Base-by-base conservation (phyloP, 2,329 filamentous ascomycete genomes). In the Colletotrichum truncatum region DNA sequence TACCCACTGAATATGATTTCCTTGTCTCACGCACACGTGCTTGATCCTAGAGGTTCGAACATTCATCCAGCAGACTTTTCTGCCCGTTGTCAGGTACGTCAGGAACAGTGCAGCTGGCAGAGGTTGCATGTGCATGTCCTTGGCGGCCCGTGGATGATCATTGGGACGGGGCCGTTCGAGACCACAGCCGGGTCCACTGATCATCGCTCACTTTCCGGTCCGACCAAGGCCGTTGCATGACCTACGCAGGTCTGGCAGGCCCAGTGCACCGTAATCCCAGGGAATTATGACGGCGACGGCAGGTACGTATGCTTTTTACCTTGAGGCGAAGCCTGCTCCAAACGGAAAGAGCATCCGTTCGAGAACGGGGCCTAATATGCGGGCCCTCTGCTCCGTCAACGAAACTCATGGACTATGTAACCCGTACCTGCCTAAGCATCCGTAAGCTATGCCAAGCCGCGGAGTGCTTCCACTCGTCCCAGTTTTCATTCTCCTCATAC, bases 91-190 rank as follows among this genome's bases (percentile, higher is more conserved):
- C 6, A 56, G 41, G 41, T 21, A 46, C 39, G 36, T 53, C 51
- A 54, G 39, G 30, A 23, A 54, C 23, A 23, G 36, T 28, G 18
- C 21, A 30, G 23, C 39, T 25, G 32, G 58, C 28, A 53, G 38
- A 36, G 46, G 58, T 62, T 36, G 59, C 59, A 62, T 62, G 41
- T 21, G 25, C 58, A 39, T 62, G 30, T 64, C 45, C 55, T 53
- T 53, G 54, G 38, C 61, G 60, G 60, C 54, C 59, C 54, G 60
- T 59, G 21, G 61, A 46, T 64, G 45, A 46, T 59, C 54, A 54
- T 54, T 54, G 41, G 45, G 23, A 65, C 62, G 62, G 62, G 48
- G 39, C 41, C 26, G 56, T 51, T 61, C 62, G 45, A 59, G 62
- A 55, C 56, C 56, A 28, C 38, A 59, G 28, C 49, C 48, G 32